Evolutionary conservation across 148 eudicot species (phyloP), one percentile per base, ranked within the genome.

Genomic region (Suaeda aralocaspica): DNA sequence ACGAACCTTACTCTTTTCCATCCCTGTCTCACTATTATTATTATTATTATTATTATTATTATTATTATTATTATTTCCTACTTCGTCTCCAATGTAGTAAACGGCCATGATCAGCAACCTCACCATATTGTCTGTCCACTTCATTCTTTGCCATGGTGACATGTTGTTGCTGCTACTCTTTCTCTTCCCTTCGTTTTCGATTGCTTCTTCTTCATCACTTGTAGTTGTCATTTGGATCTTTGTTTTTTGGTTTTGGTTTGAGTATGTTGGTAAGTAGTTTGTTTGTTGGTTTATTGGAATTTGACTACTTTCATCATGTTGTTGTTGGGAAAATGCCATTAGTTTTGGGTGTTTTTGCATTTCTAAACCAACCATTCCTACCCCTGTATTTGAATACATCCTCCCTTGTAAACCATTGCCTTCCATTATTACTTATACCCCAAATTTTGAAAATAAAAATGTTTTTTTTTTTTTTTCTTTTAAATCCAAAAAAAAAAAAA

Each of bases 81-180:
- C 82, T 31, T 91, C 96, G 58, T 93, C 98, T 3, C 95, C 96
- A 10, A 93, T 87, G 60, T 93, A 91, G 55, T 71, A 93, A 25
- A 93, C 98, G 24, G 89, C 91, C 92, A 87, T 87, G 12, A 93
- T 91, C 79, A 93, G 64, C 69, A 93, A 51, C 69, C 77, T 85
- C 46, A 93, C 96, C 98, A 93, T 93, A 44, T 62, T 77, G 78
- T 91, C 97, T 29, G 95, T 93, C 98, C 98, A 93, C 41, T 93
- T 93, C 98, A 93, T 90, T 41, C 98, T 81, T 6, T 93, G 98
- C 98, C 96, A 93, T 12, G 92, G 98, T 0, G 91, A 90, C 9
- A 72, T n/a, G 44, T 6, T 18, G 33, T 31, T 61, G 3, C 29
- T 50, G 0, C 31, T 13, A 67, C 44, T 55, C 56, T 87, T 88